Evolutionary conservation across 306 rosid species (phyloP).

Genomic region (Pyrus communis): DNA sequence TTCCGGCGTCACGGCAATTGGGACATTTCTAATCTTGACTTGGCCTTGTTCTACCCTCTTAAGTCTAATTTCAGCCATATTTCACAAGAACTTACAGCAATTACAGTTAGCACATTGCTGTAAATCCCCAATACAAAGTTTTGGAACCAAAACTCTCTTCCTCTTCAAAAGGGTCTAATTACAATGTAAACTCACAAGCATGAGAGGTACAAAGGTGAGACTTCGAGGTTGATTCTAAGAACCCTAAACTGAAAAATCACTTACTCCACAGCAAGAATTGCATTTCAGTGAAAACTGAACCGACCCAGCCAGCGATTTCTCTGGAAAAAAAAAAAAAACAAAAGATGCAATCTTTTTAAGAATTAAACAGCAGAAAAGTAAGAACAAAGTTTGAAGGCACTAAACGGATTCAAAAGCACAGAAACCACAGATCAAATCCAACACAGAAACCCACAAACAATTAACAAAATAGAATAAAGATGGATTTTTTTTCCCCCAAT

Average conservation of each 20-base stretch:
- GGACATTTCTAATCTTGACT: constrained; percentile 77
- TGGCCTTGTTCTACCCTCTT: constrained; percentile 61
- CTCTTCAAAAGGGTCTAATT: constrained; percentile 8
- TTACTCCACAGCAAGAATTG: constrained; percentile 14
- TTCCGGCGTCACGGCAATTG: constrained; percentile 91
- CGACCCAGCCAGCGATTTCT: constrained; percentile 7
- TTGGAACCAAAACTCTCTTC: constrained; percentile 17
- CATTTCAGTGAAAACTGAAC: not conserved
- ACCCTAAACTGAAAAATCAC: constrained; percentile 20
- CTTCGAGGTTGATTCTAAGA: constrained; percentile 26
- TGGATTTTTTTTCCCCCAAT: constrained; percentile 1
- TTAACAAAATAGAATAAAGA: not conserved
- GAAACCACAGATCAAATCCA: constrained; percentile 26
- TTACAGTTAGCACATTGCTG: constrained; percentile 17
- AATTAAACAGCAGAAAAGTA: constrained; percentile 11
- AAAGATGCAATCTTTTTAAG: constrained; percentile 15
- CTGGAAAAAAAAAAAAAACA: not conserved
- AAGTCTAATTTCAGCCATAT: constrained; percentile 67
- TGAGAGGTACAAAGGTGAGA: constrained; percentile 15
- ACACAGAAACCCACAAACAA: constrained; percentile 4
- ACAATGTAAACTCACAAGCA: constrained; percentile 11
- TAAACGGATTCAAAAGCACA: constrained; percentile 19
- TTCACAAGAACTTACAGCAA: constrained; percentile 29
- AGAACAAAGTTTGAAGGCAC: constrained; percentile 4
- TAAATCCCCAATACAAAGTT: constrained; percentile 14